Conservation (phyloP, 306 rosid species). For the Cajanus cajan region DNA sequence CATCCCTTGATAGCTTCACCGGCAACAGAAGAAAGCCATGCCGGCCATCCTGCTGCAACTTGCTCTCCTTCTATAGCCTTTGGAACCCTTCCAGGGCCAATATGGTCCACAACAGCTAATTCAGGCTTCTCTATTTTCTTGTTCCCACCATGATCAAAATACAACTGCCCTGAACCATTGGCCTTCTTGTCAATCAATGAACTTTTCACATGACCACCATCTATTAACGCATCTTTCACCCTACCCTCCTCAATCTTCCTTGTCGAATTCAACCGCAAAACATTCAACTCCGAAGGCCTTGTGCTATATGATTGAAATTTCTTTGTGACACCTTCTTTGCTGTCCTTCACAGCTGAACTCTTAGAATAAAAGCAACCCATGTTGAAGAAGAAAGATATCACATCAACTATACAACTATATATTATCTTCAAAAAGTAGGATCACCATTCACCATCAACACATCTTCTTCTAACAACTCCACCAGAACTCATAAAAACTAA, state of each 20-base stretch:
- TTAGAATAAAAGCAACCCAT: slow-evolving; percentile 79
- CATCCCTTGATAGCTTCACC: slow-evolving; percentile 91
- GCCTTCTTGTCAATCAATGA: slow-evolving; percentile 58
- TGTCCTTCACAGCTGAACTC: slow-evolving; percentile 72
- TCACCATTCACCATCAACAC: slow-evolving; percentile 16
- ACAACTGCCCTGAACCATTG: slow-evolving; percentile 48
- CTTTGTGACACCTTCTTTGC: slow-evolving; percentile 45
- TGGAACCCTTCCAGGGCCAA: slow-evolving; percentile 63
- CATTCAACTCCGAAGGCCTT: slow-evolving; percentile 45
- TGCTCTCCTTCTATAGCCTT: slow-evolving; percentile 73
- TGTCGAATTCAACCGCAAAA: slow-evolving; percentile 51
- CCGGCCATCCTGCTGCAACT: slow-evolving; percentile 96
- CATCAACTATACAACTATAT: slow-evolving; percentile 4
- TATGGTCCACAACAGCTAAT: slow-evolving; percentile 39
- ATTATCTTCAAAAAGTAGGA: slow-evolving; percentile 22
- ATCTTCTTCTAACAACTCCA: slow-evolving; percentile 36
- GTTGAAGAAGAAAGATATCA: slow-evolving; percentile 30
- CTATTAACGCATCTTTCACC: slow-evolving; percentile 42
- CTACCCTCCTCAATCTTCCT: slow-evolving; percentile 55
- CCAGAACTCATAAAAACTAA: slow-evolving; percentile 32
- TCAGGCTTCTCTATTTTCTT: slow-evolving; percentile 53
- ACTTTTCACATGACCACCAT: slow-evolving; percentile 45
- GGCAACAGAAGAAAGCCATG: slow-evolving; percentile 88
- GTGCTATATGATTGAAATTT: slow-evolving; percentile 42
- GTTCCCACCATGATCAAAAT: slow-evolving; percentile 52